A percentile compares a stretch with the other conserved stretches of the same genome.
These are phyloP conservation scores for Abelmoschus esculentus DNA, from an alignment of 345 rosid genomes.

Conservation along the genomic window DNA sequence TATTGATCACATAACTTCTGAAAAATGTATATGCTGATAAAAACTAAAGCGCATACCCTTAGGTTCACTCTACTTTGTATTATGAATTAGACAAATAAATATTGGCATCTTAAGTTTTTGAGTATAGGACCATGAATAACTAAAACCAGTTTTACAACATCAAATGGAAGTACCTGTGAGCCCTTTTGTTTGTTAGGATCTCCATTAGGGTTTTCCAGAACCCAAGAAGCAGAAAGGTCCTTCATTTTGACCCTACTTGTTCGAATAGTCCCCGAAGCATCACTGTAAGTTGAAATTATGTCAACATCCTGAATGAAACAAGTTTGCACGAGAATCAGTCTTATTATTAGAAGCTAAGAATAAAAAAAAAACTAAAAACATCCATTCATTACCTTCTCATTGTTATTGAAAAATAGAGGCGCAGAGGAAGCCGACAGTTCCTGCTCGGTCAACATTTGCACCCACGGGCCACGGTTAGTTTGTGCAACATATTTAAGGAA, in stretches of 20 bases:
- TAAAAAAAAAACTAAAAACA: background rate
- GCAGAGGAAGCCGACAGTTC: slow-evolving; percentile 26
- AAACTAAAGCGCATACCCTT: background rate
- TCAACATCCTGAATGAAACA: slow-evolving; percentile 61
- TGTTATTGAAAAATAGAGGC: slow-evolving; percentile 27
- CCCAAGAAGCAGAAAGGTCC: slow-evolving; percentile 88
- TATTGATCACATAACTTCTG: background rate
- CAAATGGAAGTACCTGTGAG: slow-evolving; percentile 39
- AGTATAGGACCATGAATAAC: background rate
- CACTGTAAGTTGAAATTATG: slow-evolving; percentile 85
- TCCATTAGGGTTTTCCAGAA: slow-evolving; percentile 59
- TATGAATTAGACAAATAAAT: background rate
- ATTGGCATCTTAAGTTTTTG: background rate
- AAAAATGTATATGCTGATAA: slow-evolving; percentile 2
- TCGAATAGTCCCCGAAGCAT: slow-evolving; percentile 52
- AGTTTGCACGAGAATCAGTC: slow-evolving; percentile 22
- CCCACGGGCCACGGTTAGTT: slow-evolving; percentile 2
- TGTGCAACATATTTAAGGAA: slow-evolving; percentile 4
- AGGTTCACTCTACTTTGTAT: background rate
- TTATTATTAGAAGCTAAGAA: slow-evolving; percentile 3
- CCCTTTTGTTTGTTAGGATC: slow-evolving; percentile 27
- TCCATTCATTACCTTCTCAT: slow-evolving; percentile 42
- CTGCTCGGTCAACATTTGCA: slow-evolving; percentile 17
- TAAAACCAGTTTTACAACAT: slow-evolving; percentile 1
- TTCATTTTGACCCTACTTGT: slow-evolving; percentile 70